phyloP scores from a whole-genome alignment of 495 filamentous ascomycete genomes.

The Penicillium lividum region DNA sequence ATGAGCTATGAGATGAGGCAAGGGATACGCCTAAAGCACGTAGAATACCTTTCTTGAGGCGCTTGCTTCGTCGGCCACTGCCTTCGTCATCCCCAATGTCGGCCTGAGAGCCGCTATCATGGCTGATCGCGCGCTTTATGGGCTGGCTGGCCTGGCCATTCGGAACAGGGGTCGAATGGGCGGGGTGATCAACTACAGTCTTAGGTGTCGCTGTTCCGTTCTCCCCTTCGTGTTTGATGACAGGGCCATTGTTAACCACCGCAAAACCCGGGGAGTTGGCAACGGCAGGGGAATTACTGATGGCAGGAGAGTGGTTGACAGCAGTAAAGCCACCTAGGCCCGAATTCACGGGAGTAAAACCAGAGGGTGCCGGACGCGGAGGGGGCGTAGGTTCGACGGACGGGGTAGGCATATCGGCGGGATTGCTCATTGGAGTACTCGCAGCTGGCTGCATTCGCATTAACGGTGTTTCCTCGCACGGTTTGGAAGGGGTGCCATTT shows the following conservation, averaged over 20 bases:
- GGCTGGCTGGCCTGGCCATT: conserved; percentile 60
- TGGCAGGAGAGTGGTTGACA: conserved; percentile 60
- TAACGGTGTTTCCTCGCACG: conserved; percentile 68
- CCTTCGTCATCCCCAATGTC: conserved; percentile 65
- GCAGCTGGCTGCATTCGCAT: conserved; percentile 59
- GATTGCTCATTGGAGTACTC: conserved; percentile 61
- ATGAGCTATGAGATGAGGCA: conserved; percentile 21
- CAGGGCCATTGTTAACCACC: conserved; percentile 48
- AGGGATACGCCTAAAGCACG: not conserved
- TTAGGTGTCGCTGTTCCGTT: conserved; percentile 47
- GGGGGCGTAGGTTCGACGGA: conserved; percentile 53
- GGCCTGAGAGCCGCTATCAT: conserved; percentile 65
- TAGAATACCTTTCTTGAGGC: conserved; percentile 83
- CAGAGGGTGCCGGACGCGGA: conserved; percentile 49
- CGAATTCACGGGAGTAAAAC: conserved; percentile 82
- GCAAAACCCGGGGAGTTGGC: conserved; percentile 57
- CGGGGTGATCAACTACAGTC: conserved; percentile 39
- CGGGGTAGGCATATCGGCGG: conserved; percentile 39
- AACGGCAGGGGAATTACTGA: conserved; percentile 59
- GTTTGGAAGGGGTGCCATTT: conserved; percentile 62
- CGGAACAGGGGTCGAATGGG: conserved; percentile 44
- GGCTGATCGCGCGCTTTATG: conserved; percentile 82
- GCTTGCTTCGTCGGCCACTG: conserved; percentile 82
- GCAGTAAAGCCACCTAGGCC: conserved; percentile 70
- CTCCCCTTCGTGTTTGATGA: conserved; percentile 53